Conservation (phyloP, 2,329 filamentous ascomycete species). For the Endoconidiophora polonica region DNA sequence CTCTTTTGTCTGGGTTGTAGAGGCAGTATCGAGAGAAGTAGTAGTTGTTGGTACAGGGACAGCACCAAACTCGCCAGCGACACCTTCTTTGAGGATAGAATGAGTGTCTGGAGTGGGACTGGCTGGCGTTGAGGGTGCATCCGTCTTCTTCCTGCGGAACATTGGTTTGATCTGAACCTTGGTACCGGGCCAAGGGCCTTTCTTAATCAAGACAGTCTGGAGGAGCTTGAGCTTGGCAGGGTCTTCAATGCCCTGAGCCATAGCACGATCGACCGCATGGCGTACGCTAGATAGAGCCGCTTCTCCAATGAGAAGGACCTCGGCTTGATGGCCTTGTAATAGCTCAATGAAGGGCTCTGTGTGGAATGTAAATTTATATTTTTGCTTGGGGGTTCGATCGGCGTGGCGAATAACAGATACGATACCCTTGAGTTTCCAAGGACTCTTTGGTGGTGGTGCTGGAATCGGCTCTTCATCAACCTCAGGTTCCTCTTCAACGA, state of each 20-base stretch:
- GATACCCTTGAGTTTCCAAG: conserved; percentile 96
- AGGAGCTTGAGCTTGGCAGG: conserved; percentile 69
- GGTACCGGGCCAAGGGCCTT: conserved; percentile 84
- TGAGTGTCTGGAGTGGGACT: conserved; percentile 20
- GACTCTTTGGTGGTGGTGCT: conserved; percentile 65
- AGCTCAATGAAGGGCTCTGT: conserved; percentile 90
- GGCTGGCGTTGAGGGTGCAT: conserved; percentile 30
- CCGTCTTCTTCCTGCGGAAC: conserved; percentile 76
- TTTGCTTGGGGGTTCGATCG: conserved; percentile 94
- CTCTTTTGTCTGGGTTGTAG: background rate
- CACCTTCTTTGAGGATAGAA: conserved; percentile 13
- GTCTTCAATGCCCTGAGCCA: conserved; percentile 69
- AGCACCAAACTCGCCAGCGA: conserved; percentile 17
- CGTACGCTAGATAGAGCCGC: conserved; percentile 78
- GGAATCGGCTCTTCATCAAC: conserved; percentile 21
- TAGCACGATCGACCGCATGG: conserved; percentile 67
- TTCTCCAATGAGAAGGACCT: conserved; percentile 85
- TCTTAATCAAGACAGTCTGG: conserved; percentile 76
- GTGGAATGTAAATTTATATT: conserved; percentile 98
- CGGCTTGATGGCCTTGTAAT: conserved; percentile 87
- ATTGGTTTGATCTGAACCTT: conserved; percentile 99
- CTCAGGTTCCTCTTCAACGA: conserved; percentile 1
- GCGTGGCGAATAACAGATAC: conserved; percentile 93
- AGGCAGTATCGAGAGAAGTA: background rate
- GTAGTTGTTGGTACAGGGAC: conserved; percentile 14